Percentiles rank a stretch among this genome's conserved stretches.
phyloP scores from a whole-genome alignment of 2,329 filamentous ascomycete species.

The Ascochyta pisi region DNA sequence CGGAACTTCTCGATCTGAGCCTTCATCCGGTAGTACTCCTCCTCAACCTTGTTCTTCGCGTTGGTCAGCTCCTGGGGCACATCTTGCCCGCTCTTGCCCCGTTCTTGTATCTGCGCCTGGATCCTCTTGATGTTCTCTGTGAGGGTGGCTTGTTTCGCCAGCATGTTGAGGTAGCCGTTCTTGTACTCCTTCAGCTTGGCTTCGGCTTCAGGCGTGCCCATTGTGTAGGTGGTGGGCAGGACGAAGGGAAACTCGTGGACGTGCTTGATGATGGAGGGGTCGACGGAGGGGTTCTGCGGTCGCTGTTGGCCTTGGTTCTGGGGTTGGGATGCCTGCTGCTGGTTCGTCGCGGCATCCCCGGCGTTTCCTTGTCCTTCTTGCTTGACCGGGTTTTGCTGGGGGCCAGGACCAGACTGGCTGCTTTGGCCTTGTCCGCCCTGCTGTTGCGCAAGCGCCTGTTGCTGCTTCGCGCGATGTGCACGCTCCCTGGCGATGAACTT shows the following conservation, averaged over 20 bases:
- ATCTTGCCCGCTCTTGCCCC: slow-evolving; percentile 42
- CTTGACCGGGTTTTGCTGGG: slow-evolving; percentile 38
- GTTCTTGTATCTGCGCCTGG: slow-evolving; percentile 38
- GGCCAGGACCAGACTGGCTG: slow-evolving; percentile 22
- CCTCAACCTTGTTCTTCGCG: slow-evolving; percentile 38
- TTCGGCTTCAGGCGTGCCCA: slow-evolving; percentile 47
- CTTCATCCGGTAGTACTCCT: slow-evolving; percentile 39
- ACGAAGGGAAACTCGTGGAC: slow-evolving; percentile 45
- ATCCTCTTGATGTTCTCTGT: slow-evolving; percentile 37
- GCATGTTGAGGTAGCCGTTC: slow-evolving; percentile 44
- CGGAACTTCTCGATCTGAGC: slow-evolving; percentile 47
- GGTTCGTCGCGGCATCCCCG: slow-evolving; percentile 2
- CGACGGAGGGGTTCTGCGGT: slow-evolving; percentile 26
- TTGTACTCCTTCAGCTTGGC: slow-evolving; percentile 46
- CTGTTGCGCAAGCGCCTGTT: slow-evolving; percentile 21
- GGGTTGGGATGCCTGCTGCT: slow-evolving; percentile 16
- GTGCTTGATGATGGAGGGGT: slow-evolving; percentile 47
- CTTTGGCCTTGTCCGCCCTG: slow-evolving; percentile 34
- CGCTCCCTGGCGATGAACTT: slow-evolving; percentile 58
- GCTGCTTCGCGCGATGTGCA: slow-evolving; percentile 50
- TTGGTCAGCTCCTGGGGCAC: slow-evolving; percentile 38
- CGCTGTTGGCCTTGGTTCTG: slow-evolving; percentile 21
- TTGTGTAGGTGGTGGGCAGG: slow-evolving; percentile 36
- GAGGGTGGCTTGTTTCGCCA: slow-evolving; percentile 42
- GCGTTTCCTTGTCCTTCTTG: slow-evolving; percentile 25